These are phyloP conservation scores for Neopestalotiopsis sp. DNA, from an alignment of 2,329 filamentous ascomycete species.

Conservation along the genomic window DNA sequence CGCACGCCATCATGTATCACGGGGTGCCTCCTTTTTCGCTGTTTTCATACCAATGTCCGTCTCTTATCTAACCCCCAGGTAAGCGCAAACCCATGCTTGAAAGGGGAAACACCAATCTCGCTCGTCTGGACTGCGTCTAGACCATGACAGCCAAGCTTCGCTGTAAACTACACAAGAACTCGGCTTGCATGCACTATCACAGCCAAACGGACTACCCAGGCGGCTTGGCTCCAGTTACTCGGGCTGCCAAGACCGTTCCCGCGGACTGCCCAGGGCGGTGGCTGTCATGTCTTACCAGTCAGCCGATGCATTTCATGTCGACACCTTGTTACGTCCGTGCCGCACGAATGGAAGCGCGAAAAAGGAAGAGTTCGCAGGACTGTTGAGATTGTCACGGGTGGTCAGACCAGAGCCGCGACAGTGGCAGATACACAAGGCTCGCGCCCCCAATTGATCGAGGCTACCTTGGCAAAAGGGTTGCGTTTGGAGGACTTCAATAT, in stretches of 20 bases:
- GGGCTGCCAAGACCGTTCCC: constrained; percentile 1
- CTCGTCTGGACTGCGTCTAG: background rate
- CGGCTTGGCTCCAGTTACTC: constrained; percentile 8
- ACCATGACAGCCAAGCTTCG: constrained; percentile 7
- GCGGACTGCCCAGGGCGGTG: background rate
- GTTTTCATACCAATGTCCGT: background rate
- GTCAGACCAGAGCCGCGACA: background rate
- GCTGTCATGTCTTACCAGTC: background rate
- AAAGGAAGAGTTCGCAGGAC: background rate
- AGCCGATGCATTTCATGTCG: background rate
- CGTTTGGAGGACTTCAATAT: background rate
- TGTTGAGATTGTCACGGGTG: background rate
- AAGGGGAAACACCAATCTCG: background rate
- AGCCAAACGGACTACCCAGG: background rate
- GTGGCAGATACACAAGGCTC: background rate
- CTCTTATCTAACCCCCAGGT: background rate
- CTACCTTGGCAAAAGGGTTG: background rate
- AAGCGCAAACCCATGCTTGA: background rate
- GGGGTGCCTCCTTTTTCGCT: background rate
- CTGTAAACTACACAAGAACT: background rate
- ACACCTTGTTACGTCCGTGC: background rate
- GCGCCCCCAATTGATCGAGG: background rate
- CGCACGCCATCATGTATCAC: background rate
- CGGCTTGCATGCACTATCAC: constrained; percentile 6
- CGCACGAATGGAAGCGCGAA: background rate